Conservation (phyloP, 129 eudicot genomes). For the Solidago caesia region DNA sequence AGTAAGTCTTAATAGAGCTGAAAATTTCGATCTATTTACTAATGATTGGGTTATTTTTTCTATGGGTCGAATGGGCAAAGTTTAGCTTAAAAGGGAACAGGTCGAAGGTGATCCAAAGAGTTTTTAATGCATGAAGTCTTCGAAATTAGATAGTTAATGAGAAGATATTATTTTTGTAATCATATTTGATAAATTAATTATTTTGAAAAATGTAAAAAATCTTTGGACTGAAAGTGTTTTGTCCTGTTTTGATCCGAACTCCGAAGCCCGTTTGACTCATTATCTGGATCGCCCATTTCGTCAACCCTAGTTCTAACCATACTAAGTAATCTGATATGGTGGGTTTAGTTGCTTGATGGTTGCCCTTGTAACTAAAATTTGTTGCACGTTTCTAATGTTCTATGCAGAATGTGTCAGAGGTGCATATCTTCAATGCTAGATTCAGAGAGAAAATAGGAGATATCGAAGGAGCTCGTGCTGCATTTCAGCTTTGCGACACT, state of each 20-base stretch:
- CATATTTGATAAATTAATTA: background rate
- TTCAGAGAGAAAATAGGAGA: conserved; percentile 88
- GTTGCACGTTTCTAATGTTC: conserved; percentile 3
- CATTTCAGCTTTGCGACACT: conserved; percentile 41
- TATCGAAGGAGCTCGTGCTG: conserved; percentile 69
- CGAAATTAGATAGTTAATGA: too few species aligned
- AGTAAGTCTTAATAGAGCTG: too few species aligned
- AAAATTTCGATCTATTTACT: too few species aligned
- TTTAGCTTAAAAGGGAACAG: too few species aligned
- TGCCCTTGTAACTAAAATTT: background rate
- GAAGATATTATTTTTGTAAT: background rate
- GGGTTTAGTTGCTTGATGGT: background rate
- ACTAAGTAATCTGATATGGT: background rate
- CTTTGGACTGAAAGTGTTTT: background rate
- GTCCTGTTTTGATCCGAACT: too few species aligned
- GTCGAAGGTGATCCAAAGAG: too few species aligned
- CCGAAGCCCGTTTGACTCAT: background rate
- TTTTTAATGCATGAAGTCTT: too few species aligned
- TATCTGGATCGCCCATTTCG: background rate
- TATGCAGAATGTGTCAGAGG: conserved; percentile 63
- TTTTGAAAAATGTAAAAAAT: background rate
- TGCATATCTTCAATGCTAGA: conserved; percentile 78
- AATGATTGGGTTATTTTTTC: too few species aligned
- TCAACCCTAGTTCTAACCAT: background rate
- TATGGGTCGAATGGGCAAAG: too few species aligned